These are phyloP conservation scores for Bocquillonia castaneifolia DNA, from an alignment of 441 rosid species.

Conservation along the genomic window DNA sequence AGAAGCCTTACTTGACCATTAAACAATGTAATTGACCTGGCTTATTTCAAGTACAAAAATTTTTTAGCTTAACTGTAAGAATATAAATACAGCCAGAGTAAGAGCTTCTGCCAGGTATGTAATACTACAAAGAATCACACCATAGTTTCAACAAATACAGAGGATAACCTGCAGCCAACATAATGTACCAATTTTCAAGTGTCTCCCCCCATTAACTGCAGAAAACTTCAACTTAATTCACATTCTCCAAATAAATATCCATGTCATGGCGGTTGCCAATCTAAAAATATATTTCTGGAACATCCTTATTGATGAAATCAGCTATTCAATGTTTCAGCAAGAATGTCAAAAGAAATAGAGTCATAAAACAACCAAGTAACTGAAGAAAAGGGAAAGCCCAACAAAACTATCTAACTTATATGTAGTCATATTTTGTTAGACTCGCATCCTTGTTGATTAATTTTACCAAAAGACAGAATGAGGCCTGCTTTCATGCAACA, in stretches of 20 bases:
- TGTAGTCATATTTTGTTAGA: background rate
- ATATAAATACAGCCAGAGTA: background rate
- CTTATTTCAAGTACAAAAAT: background rate
- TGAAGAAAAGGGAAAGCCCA: background rate
- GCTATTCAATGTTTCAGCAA: background rate
- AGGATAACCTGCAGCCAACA: background rate
- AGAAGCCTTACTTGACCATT: no score
- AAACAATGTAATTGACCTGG: no score
- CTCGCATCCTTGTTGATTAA: background rate
- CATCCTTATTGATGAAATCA: background rate
- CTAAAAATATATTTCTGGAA: background rate
- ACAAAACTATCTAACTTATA: background rate
- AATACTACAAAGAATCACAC: background rate
- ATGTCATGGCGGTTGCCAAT: background rate
- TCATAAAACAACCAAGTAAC: background rate
- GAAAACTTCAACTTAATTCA: background rate
- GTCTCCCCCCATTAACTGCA: background rate
- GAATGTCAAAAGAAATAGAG: background rate
- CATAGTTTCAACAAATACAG: conserved; percentile 1
- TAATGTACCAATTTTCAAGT: background rate
- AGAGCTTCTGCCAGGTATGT: background rate
- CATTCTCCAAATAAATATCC: background rate
- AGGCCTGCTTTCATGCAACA: background rate
- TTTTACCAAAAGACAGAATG: background rate
- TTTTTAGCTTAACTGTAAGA: background rate